Base-by-base conservation (phyloP, 768 basidiomycete species). In the Leccinum obscurum region DNA sequence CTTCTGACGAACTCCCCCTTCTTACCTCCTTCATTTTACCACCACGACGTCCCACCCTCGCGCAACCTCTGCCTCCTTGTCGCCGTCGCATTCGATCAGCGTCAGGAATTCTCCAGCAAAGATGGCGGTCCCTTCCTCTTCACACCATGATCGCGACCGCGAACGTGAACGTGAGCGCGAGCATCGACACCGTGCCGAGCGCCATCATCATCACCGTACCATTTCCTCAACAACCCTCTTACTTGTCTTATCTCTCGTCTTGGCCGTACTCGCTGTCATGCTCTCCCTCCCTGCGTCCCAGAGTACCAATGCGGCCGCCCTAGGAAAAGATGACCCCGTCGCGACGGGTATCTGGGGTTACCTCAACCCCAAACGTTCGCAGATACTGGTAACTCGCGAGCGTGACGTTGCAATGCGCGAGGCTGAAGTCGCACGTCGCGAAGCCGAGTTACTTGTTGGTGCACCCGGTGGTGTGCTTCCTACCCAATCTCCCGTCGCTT, bases 231-330 rank as follows among this genome's bases (percentile, higher is more conserved):
- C 92, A 0, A 94, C 92, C 14, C 86, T 94, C 34, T 83, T 94
- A 55, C 87, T 94, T 35, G 89, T 93, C 54, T 82, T 94, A 46
- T 93, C 92, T 11, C 86, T 94, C 35, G 85, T 94, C 53, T 80
- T 94, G 28, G 92, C 92, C 37, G 91, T 93, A 24, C 82, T 94
- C n/a, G 92, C 92, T 5, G 86, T 94, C 68, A 93, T 94, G 91
- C 85, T 94, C 26, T 92, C 92, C 3, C 81, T 94, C 5, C 92
- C 92, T 1, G 85, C 86, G 0, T 77, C 80, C 49, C 77, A 77
- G 51, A 64, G 76, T n/a, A 59, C 76, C 20, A 64, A 71, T 0
- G 34, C 78, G 0, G 56, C 58, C 4, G 56, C 58, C 4, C 62
- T 60, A 15, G 76, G 73, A 44, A 73, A 77, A 24, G 72, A 77